Conservation (phyloP, 352 stramenopile species). For the Blastocystis hominis region DNA sequence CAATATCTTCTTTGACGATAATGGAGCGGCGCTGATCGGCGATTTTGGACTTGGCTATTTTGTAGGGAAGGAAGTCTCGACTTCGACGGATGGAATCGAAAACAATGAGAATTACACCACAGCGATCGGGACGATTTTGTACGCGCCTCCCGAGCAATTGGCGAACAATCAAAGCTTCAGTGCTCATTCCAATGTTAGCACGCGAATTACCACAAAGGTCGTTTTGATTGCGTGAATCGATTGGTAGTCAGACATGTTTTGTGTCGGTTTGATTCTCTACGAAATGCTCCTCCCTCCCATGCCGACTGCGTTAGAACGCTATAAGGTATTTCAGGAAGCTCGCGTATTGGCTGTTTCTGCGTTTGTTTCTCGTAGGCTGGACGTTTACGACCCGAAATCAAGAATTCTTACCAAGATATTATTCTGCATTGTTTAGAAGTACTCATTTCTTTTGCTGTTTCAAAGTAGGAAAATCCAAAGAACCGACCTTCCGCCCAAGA, state of each 20-base stretch:
- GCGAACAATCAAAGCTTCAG: background rate
- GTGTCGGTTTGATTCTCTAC: conserved; percentile 81
- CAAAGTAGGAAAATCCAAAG: background rate
- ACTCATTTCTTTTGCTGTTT: background rate
- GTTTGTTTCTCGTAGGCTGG: background rate
- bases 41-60: conserved; percentile 77
- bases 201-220: background rate
- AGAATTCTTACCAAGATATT: conserved; percentile 7
- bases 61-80: conserved; percentile 62
- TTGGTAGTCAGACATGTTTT: conserved; percentile 72
- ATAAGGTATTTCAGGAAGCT: background rate
- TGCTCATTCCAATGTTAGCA: background rate
- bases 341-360: too few species aligned
- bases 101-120: background rate
- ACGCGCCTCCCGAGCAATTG: conserved; percentile 1
- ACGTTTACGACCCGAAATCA: background rate
- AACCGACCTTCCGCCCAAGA: background rate
- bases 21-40: conserved; percentile 79
- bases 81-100: background rate
- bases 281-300: conserved; percentile 75
- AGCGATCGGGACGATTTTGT: background rate
- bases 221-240: background rate
- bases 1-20: conserved; percentile 80
- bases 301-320: background rate
- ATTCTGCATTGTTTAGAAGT: conserved; percentile 18